Percentiles rank a stretch among this genome's conserved stretches.
Conservation (phyloP, 495 filamentous ascomycete species). For the Podospora pseudopauciseta region DNA sequence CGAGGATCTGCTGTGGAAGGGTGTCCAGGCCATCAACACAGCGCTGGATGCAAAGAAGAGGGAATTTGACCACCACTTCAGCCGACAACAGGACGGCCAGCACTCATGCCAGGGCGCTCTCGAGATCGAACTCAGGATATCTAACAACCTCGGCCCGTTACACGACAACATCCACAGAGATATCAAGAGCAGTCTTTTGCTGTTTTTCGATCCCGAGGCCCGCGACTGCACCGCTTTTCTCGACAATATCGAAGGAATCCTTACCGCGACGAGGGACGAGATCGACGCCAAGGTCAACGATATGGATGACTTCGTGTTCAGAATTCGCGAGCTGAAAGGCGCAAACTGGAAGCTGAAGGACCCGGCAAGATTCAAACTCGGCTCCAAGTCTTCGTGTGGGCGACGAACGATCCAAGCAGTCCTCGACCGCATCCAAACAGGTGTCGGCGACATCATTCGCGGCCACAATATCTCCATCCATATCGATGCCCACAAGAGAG, state of each 20-base stretch:
- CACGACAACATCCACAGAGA: constrained; percentile 34
- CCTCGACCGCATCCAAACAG: constrained; percentile 44
- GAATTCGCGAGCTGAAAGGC: constrained; percentile 41
- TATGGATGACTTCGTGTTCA: constrained; percentile 43
- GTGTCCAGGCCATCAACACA: constrained; percentile 34
- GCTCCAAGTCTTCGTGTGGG: constrained; percentile 31
- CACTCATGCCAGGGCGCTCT: constrained; percentile 36
- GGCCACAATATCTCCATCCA: constrained; percentile 41
- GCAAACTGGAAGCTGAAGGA: constrained; percentile 38
- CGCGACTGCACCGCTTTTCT: constrained; percentile 39
- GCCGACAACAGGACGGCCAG: constrained; percentile 29
- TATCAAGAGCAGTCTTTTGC: constrained; percentile 36
- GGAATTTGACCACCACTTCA: constrained; percentile 30
- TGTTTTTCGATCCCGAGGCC: constrained; percentile 37
- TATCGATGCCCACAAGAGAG: constrained; percentile 44
- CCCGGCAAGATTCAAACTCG: constrained; percentile 36
- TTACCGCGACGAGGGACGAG: constrained; percentile 29
- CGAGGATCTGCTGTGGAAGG: constrained; percentile 40
- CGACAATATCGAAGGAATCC: constrained; percentile 26
- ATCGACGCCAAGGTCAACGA: constrained; percentile 33
- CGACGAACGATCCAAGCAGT: constrained; percentile 40
- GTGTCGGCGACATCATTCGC: constrained; percentile 44
- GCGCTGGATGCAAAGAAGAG: constrained; percentile 36
- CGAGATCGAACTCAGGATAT: constrained; percentile 35
- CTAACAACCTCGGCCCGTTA: constrained; percentile 42